Evolutionary conservation across 208 protist species (phyloP), one percentile per base, ranked within the genome.

Genomic region (Acanthamoeba rhysodes): DNA sequence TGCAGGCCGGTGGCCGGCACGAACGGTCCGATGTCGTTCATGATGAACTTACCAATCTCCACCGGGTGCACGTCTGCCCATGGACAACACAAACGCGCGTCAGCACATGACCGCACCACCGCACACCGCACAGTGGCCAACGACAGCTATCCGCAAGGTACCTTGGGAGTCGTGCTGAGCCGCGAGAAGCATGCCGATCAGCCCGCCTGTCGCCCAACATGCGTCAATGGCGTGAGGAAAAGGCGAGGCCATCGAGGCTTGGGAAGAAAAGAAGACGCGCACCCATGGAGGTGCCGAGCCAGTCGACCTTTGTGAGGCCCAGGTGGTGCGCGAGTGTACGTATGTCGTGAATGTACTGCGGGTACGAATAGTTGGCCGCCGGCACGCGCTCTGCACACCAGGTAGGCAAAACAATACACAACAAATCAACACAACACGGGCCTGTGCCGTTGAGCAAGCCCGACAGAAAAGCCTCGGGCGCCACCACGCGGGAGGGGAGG

Each of bases 31-130:
- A 78, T 78, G 70, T 78, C 70, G 37, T 78, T 78, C 22, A 78
- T 78, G 70, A 78, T 78, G 70, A 78, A 78, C 70, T 45, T 78
- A n/a, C 70, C 70, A n/a, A 78, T 78, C 29, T 78, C 70, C 5
- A 78, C n/a, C 16, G 70, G 70, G 20, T 78, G 70, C 70, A 78
- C n/a, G 29, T 78, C 70, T 78, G 22, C 22, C 22, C 37, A n/a
- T n/a, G 37, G 37, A 4, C 37, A 41, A 41, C 37, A 41, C 37
- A 1, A 41, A 41, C 37, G 37, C 37, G 37, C 37, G 4, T 41
- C 37, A 41, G n/a, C 50, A 55, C 50, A 55, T 12, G 12, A 4
- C 4, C 50, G 12, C 70, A 78, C 20, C 7, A 5, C 18, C 34
- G 18, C n/a, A 22, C 34, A 16, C n/a, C 4, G 70, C 8, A 10